Evolutionary conservation across 176 grass and related monocot genomes (phyloP).

Genomic region (Zea luxurians): DNA sequence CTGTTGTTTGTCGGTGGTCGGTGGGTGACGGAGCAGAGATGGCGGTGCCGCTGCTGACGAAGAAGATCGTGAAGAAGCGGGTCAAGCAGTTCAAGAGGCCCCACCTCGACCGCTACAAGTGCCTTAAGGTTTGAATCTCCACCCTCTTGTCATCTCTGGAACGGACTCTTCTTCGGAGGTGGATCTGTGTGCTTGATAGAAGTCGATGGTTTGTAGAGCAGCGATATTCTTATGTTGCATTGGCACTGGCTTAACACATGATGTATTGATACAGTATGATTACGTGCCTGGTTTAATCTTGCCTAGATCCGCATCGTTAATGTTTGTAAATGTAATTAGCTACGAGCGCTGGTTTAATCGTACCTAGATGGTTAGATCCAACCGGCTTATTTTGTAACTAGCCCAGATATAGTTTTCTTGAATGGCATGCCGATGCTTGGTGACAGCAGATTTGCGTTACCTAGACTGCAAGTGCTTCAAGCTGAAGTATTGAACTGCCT

Average conservation of each 20-base stretch:
- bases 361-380: neutral
- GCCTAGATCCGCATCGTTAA: neutral
- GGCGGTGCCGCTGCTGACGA: constrained; percentile 76
- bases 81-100: constrained; percentile 81
- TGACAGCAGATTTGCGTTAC: neutral
- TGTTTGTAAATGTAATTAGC: neutral
- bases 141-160: neutral
- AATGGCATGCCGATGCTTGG: neutral
- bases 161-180: neutral
- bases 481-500: neutral
- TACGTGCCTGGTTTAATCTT: neutral
- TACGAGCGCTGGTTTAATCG: neutral
- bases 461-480: neutral
- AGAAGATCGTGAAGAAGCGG: constrained; percentile 91
- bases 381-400: no score
- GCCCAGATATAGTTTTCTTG: neutral
- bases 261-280: neutral
- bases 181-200: neutral
- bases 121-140: constrained; percentile 49
- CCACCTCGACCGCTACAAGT: constrained; percentile 75
- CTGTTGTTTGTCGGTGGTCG: neutral
- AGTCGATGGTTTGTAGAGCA: neutral
- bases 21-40: constrained; percentile 38
- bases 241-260: neutral
- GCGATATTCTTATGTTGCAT: neutral